Conservation (phyloP, 202 grass and related monocot genomes). For the Carex arenaria region DNA sequence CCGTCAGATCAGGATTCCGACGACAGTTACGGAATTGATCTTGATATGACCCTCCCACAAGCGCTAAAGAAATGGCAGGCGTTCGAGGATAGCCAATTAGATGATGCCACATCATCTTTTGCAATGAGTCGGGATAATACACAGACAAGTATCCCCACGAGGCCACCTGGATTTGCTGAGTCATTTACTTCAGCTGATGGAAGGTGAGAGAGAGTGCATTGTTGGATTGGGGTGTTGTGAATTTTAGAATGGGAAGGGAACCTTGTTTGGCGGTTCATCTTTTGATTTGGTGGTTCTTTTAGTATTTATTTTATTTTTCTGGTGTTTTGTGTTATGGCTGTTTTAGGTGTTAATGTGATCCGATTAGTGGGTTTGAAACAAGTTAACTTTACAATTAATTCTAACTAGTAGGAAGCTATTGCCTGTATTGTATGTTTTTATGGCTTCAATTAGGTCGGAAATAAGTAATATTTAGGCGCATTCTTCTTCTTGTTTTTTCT, state of each 20-base stretch:
- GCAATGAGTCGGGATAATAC: constrained; percentile 76
- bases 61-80: constrained; percentile 98
- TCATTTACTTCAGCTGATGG: constrained; percentile 85
- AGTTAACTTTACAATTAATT: not conserved
- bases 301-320: constrained; percentile 1
- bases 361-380: constrained; percentile 19
- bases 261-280: constrained; percentile 12
- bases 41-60: constrained; percentile 88
- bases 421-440: not conserved
- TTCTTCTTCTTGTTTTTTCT: too few relatives aligned
- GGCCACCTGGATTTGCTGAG: constrained; percentile 78
- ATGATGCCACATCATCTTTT: constrained; percentile 61
- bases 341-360: constrained; percentile 15
- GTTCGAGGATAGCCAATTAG: constrained; percentile 71
- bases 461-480: not conserved
- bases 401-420: constrained; percentile 4
- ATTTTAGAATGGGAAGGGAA: constrained; percentile 5
- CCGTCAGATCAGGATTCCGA: constrained; percentile 76
- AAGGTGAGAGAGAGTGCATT: constrained; percentile 32
- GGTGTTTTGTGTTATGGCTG: constrained; percentile 3
- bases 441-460: not conserved
- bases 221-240: not conserved
- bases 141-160: constrained; percentile 78
- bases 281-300: not conserved
- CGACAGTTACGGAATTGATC: constrained; percentile 84